Conservation (phyloP, 2,329 filamentous ascomycete genomes). For the Aspergillus sp. region DNA sequence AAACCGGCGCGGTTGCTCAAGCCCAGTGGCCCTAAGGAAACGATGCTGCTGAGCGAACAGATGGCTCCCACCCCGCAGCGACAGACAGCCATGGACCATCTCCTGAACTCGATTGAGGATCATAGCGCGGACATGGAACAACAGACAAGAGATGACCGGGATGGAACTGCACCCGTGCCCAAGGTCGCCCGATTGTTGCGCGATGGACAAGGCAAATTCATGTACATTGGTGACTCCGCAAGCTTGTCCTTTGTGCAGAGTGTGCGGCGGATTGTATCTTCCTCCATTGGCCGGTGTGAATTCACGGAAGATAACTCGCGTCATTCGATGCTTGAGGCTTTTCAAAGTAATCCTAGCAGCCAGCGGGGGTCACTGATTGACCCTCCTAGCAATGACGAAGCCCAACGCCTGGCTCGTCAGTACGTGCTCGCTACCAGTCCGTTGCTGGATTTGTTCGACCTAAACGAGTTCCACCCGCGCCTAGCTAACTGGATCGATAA, state of each 20-base stretch:
- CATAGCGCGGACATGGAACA: slow-evolving; percentile 24
- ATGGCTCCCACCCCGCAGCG: slow-evolving; percentile 23
- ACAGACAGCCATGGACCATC: slow-evolving; percentile 29
- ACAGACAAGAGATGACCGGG: slow-evolving; percentile 24
- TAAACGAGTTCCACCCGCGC: slow-evolving; percentile 38
- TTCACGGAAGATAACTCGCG: slow-evolving; percentile 38
- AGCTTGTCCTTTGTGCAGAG: slow-evolving; percentile 51
- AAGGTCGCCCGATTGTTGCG: slow-evolving; percentile 44
- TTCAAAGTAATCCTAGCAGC: slow-evolving; percentile 24
- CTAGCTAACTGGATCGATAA: slow-evolving; percentile 35
- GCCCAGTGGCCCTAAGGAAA: slow-evolving; percentile 21
- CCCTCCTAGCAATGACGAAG: slow-evolving; percentile 33
- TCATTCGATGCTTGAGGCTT: slow-evolving; percentile 40
- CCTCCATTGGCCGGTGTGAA: slow-evolving; percentile 39
- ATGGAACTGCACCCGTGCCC: slow-evolving; percentile 28
- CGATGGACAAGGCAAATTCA: slow-evolving; percentile 50
- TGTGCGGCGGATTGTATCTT: slow-evolving; percentile 46
- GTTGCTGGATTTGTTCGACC: slow-evolving; percentile 46
- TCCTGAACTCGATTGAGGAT: slow-evolving; percentile 29
- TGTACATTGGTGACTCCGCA: slow-evolving; percentile 52
- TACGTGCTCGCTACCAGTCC: slow-evolving; percentile 46
- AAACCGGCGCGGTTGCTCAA: slow-evolving; percentile 30
- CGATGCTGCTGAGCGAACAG: slow-evolving; percentile 30
- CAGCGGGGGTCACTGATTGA: slow-evolving; percentile 22
- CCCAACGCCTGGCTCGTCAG: slow-evolving; percentile 37